Percentiles rank a stretch among this genome's conserved stretches.
Conservation (phyloP, 495 filamentous ascomycete genomes). For the Tuber indicum region DNA sequence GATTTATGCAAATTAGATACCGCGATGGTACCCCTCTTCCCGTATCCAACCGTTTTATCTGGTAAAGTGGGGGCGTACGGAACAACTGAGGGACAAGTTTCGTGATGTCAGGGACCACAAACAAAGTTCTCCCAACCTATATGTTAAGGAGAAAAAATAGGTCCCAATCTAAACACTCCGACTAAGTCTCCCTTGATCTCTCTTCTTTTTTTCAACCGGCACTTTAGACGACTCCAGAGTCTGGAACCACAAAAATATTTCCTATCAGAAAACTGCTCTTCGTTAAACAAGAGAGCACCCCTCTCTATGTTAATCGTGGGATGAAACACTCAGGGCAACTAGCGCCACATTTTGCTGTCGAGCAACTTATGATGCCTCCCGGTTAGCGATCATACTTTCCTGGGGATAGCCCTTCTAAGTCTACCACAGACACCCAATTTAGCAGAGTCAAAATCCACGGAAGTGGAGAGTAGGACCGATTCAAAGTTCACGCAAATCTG, state of each 20-base stretch:
- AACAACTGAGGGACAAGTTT: background rate
- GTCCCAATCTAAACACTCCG: background rate
- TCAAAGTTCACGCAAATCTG: background rate
- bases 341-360: background rate
- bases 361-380: too few species aligned
- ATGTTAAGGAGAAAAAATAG: background rate
- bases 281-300: background rate
- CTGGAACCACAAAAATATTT: background rate
- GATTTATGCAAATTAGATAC: background rate
- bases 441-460: background rate
- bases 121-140: background rate
- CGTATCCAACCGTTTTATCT: background rate
- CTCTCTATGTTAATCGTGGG: background rate
- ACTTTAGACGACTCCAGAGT: background rate
- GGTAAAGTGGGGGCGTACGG: background rate
- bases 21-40: background rate
- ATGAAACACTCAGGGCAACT: background rate
- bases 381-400: too few species aligned
- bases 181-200: background rate
- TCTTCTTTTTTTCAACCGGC: background rate
- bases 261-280: background rate
- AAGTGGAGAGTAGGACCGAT: background rate
- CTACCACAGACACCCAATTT: background rate
- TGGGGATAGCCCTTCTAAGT: background rate
- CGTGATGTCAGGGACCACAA: background rate